phyloP scores from a whole-genome alignment of 306 rosid genomes.

The Cyamopsis tetragonoloba region DNA sequence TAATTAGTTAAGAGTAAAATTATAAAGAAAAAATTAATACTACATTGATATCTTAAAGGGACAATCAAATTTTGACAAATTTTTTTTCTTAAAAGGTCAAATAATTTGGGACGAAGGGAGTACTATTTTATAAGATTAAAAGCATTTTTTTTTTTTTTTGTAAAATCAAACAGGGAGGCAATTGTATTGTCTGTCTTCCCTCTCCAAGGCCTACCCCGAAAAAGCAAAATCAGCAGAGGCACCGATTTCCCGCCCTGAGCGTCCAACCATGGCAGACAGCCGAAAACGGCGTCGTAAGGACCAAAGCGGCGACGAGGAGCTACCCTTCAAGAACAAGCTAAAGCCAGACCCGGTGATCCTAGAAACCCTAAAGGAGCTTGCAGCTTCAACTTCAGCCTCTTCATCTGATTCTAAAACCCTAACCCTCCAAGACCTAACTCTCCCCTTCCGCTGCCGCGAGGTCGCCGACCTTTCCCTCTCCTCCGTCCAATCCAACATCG shows the following conservation, averaged over 20 bases:
- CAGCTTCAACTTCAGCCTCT: conserved; percentile 1
- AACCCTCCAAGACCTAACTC: conserved; percentile 69
- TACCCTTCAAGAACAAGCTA: conserved; percentile 34
- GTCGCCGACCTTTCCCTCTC: conserved; percentile 68
- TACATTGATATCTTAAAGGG: too few species aligned
- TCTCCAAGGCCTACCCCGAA: neutral
- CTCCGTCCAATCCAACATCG: conserved; percentile 65
- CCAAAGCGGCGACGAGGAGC: neutral
- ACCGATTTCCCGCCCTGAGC: conserved; percentile 17
- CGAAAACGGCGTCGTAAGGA: conserved; percentile 25
- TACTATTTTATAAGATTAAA: too few species aligned
- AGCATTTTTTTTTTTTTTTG: too few species aligned
- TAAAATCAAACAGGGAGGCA: too few species aligned
- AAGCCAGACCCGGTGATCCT: conserved; percentile 20
- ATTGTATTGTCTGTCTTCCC: too few species aligned
- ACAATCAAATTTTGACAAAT: too few species aligned
- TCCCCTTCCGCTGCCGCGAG: conserved; percentile 70
- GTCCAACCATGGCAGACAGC: conserved; percentile 25
- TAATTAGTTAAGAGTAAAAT: too few species aligned
- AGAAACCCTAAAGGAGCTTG: conserved; percentile 32
- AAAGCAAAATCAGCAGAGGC: neutral
- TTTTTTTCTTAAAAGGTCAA: too few species aligned
- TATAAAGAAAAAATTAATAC: too few species aligned
- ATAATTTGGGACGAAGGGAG: too few species aligned
- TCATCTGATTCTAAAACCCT: conserved; percentile 52